Evolutionary conservation across 2,329 filamentous ascomycete species (phyloP).

Genomic region (Neopestalotiopsis sp.): DNA sequence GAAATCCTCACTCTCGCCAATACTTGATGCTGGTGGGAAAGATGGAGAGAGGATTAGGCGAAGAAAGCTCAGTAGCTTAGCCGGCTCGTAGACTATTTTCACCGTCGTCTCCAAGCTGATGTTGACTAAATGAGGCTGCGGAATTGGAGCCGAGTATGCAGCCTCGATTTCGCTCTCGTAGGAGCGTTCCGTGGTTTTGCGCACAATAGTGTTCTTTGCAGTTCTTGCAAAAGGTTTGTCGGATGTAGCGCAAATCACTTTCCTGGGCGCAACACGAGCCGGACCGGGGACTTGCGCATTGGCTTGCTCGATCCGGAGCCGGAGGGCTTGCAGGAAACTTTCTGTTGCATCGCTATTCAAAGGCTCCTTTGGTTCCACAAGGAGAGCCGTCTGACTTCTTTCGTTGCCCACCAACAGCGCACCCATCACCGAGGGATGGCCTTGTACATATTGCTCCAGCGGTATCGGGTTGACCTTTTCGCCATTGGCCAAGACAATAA

Average conservation of each 20-base stretch:
- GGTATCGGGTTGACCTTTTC: conserved; percentile 32
- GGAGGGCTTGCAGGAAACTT: neutral
- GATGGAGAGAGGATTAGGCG: neutral
- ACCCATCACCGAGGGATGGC: conserved; percentile 5
- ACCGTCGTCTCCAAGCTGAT: neutral
- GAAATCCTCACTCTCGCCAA: conserved; percentile 21
- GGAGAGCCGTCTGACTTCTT: conserved; percentile 8
- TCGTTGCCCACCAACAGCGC: conserved; percentile 5
- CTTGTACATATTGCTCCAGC: conserved; percentile 10
- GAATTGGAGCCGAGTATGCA: neutral
- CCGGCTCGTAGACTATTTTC: neutral
- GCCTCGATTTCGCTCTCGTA: conserved; percentile 12
- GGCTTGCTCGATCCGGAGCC: conserved; percentile 6
- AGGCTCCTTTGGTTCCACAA: conserved; percentile 10
- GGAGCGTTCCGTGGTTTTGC: conserved; percentile 10
- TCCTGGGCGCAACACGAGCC: conserved; percentile 3
- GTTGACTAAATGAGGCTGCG: neutral
- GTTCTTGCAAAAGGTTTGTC: conserved; percentile 14
- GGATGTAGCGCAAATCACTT: conserved; percentile 5
- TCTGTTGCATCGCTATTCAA: neutral
- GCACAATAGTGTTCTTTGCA: conserved; percentile 15
- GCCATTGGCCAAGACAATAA: conserved; percentile 48
- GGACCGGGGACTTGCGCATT: conserved; percentile 5
- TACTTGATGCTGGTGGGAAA: neutral
- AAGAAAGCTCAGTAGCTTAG: conserved; percentile 4